phyloP scores from a whole-genome alignment of 2,329 filamentous ascomycete genomes.

The Cytospora mali region DNA sequence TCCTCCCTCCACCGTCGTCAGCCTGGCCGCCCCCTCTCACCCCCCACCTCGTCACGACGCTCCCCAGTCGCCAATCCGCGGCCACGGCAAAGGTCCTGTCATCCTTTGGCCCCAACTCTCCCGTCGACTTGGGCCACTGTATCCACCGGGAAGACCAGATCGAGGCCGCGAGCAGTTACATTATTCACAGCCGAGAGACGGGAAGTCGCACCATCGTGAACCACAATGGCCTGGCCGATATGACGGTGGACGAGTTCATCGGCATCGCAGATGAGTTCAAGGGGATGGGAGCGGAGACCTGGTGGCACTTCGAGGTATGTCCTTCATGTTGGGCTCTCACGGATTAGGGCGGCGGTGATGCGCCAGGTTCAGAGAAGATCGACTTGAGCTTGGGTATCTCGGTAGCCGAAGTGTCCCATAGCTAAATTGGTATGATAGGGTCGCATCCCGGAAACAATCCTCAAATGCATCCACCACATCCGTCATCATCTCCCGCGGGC shows the following conservation, averaged over 20 bases:
- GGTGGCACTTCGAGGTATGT: constrained; percentile 74
- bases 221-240: constrained; percentile 68
- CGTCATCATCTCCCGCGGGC: constrained; percentile 47
- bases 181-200: constrained; percentile 62
- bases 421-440: constrained; percentile 48
- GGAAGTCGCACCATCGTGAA: constrained; percentile 72
- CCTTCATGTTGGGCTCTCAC: constrained; percentile 6
- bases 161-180: constrained; percentile 69
- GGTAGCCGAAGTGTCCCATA: constrained; percentile 1
- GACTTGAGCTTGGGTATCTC: constrained; percentile 3
- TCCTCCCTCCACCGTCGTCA: constrained; percentile 41
- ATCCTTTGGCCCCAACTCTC: constrained; percentile 51
- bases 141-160: constrained; percentile 58
- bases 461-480: constrained; percentile 61
- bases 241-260: constrained; percentile 65
- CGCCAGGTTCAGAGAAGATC: not conserved
- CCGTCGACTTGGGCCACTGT: constrained; percentile 56
- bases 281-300: constrained; percentile 44
- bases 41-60: constrained; percentile 51
- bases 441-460: constrained; percentile 62
- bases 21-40: constrained; percentile 32
- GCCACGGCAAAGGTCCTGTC: constrained; percentile 54
- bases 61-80: constrained; percentile 56
- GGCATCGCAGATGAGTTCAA: constrained; percentile 44
- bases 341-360: not conserved